phyloP scores from a whole-genome alignment of 192 early-diverging fungal genomes.

The Coemansia sp. region DNA sequence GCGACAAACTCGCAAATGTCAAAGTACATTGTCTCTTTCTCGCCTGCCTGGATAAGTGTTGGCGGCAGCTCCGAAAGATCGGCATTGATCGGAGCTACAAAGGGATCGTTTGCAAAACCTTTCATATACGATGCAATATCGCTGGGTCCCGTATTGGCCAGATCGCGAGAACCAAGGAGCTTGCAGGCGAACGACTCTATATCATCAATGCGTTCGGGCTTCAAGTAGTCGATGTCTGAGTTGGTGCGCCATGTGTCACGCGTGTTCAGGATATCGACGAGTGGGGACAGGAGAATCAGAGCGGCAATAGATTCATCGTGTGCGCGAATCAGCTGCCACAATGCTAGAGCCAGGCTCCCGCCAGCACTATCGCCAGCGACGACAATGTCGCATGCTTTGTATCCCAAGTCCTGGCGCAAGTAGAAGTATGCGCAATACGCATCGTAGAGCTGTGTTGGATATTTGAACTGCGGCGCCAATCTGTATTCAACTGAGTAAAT shows the following conservation, averaged over 20 bases:
- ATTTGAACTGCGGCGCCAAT: conserved; percentile 75
- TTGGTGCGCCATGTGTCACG: conserved; percentile 21
- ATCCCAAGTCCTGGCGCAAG: conserved; percentile 37
- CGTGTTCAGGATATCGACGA: conserved; percentile 30
- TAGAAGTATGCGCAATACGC: conserved; percentile 72
- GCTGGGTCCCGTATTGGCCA: neutral
- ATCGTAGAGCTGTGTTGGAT: conserved; percentile 82
- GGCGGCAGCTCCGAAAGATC: conserved; percentile 24
- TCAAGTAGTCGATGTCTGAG: conserved; percentile 15
- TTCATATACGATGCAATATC: neutral
- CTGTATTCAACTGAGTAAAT: conserved; percentile 71
- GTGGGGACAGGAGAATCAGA: conserved; percentile 34
- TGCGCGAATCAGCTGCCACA: conserved; percentile 27
- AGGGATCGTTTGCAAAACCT: conserved; percentile 20
- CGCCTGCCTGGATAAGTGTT: conserved; percentile 39
- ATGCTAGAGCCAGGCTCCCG: conserved; percentile 42
- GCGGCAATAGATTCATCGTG: neutral
- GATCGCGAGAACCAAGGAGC: conserved; percentile 12
- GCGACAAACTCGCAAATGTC: conserved; percentile 45
- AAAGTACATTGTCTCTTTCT: conserved; percentile 37
- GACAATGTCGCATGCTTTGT: conserved; percentile 18
- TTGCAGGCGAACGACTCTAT: neutral
- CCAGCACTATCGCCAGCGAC: conserved; percentile 52
- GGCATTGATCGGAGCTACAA: conserved; percentile 35
- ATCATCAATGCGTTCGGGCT: neutral